Conservation (phyloP, 495 filamentous ascomycete species). For the Xylaria sp. region DNA sequence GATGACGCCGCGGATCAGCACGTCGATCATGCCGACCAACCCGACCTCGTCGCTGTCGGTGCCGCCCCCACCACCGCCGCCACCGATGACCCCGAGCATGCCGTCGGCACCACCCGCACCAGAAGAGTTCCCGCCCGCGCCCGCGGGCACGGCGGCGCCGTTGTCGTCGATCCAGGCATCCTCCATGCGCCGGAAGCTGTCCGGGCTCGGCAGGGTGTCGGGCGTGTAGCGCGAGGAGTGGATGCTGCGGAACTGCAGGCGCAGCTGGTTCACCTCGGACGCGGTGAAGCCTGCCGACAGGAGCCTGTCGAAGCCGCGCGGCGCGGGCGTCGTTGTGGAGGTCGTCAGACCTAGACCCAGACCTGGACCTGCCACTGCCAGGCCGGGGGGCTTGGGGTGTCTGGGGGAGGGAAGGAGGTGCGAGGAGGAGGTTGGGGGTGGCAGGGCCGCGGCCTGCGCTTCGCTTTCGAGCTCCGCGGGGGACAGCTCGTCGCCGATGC, state of each 20-base stretch:
- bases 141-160: constrained; percentile 49
- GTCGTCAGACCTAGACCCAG: constrained; percentile 7
- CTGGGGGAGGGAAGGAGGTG: constrained; percentile 10
- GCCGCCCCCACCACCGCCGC: constrained; percentile 42
- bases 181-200: constrained; percentile 69
- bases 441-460: constrained; percentile 52
- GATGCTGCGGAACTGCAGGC: constrained; percentile 83
- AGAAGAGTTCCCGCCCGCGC: constrained; percentile 23
- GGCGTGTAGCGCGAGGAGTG: constrained; percentile 79
- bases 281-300: constrained; percentile 79
- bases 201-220: constrained; percentile 78
- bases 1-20: constrained; percentile 85
- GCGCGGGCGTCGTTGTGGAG: constrained; percentile 63
- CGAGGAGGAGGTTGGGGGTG: constrained; percentile 32
- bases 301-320: constrained; percentile 88
- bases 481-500: constrained; percentile 77
- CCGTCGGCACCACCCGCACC: constrained; percentile 45
- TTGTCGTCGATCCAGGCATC: constrained; percentile 92
- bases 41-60: constrained; percentile 60
- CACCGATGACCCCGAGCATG: constrained; percentile 43
- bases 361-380: too few species aligned
- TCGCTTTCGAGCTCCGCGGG: constrained; percentile 73
- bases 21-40: constrained; percentile 64
- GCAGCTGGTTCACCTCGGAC: constrained; percentile 79
- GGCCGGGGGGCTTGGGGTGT: neutral